Evolutionary conservation across 768 basidiomycete species (phyloP).

Genomic region (Xerocomellus chrysenteron): DNA sequence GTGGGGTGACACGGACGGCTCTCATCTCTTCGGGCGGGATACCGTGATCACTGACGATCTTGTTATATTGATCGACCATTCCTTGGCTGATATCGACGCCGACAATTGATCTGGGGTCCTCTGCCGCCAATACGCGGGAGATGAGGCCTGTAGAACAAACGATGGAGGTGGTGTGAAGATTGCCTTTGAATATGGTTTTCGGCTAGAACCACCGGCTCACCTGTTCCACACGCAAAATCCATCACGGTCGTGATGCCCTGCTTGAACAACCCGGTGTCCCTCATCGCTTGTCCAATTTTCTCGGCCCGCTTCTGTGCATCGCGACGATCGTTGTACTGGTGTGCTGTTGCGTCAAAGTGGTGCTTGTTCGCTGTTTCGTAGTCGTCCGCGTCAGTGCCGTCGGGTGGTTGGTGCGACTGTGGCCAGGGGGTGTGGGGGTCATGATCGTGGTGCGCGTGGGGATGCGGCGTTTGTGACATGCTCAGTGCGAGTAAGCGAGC

Average conservation of each 20-base stretch:
- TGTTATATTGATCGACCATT: constrained; percentile 68
- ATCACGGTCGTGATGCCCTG: constrained; percentile 56
- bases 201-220: constrained; percentile 31
- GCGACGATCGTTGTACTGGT: constrained; percentile 25
- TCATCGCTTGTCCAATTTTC: constrained; percentile 28
- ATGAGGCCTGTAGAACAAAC: constrained; percentile 49
- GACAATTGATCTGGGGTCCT: constrained; percentile 59
- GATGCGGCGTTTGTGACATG: background rate
- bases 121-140: constrained; percentile 58
- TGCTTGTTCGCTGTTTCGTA: constrained; percentile 26
- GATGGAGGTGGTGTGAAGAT: background rate
- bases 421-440: background rate
- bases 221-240: constrained; percentile 78
- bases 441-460: background rate
- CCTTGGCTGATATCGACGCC: constrained; percentile 76
- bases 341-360: constrained; percentile 27
- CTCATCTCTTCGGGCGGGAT: constrained; percentile 65
- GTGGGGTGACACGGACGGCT: constrained; percentile 48
- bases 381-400: background rate
- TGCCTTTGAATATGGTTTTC: background rate
- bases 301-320: constrained; percentile 21
- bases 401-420: background rate
- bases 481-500: background rate
- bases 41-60: constrained; percentile 56
- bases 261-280: constrained; percentile 46